Conservation (phyloP, 192 early-diverging fungal genomes). For the Entomortierella lignicola region DNA sequence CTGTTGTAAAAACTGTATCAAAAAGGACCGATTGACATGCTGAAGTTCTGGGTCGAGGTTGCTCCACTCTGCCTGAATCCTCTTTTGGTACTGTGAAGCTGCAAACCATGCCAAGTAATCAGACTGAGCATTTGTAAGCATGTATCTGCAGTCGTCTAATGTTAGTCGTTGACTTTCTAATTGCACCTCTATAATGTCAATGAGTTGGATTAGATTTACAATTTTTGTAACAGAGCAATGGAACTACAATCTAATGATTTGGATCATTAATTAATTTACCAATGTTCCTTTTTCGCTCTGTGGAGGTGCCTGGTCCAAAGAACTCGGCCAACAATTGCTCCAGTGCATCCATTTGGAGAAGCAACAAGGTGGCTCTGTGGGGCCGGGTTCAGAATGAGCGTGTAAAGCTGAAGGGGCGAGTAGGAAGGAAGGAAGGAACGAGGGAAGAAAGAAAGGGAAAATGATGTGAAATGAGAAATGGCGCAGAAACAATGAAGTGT, state of each 20-base stretch:
- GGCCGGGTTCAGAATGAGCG: neutral
- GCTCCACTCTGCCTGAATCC: constrained; percentile 39
- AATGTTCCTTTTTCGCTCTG: constrained; percentile 41
- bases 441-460: neutral
- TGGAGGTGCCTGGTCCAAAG: constrained; percentile 31
- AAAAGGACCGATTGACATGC: constrained; percentile 31
- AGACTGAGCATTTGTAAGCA: constrained; percentile 38
- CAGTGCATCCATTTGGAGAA: constrained; percentile 35
- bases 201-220: neutral
- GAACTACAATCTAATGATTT: neutral
- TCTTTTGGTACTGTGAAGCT: constrained; percentile 47
- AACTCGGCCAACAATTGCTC: constrained; percentile 49
- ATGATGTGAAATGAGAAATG: neutral
- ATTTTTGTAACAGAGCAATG: neutral
- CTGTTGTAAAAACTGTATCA: constrained; percentile 39
- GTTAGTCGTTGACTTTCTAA: constrained; percentile 28
- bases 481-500: neutral
- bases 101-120: constrained; percentile 47
- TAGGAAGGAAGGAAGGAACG: neutral
- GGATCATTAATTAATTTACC: constrained; percentile 3
- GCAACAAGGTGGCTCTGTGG: neutral
- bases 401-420: neutral
- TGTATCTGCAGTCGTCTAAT: constrained; percentile 37
- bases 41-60: constrained; percentile 30
- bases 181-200: constrained; percentile 31